Evolutionary conservation across 2,329 filamentous ascomycete species (phyloP).

Genomic region (Ascosphaera pollenicola): DNA sequence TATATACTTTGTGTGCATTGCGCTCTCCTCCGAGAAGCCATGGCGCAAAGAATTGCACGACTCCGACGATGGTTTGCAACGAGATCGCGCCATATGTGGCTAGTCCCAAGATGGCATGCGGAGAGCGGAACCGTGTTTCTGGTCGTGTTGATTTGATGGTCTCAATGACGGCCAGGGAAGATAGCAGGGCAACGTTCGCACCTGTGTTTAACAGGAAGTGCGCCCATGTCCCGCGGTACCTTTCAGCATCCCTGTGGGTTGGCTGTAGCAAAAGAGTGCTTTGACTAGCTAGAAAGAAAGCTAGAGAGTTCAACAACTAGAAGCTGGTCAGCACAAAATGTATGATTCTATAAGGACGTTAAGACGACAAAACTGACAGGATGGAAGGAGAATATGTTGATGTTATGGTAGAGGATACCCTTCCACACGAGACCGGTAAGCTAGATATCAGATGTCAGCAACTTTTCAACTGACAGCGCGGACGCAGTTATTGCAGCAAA

Average conservation of each 20-base stretch:
- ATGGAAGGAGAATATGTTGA: slow-evolving; percentile 75
- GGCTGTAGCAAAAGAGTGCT: slow-evolving; percentile 72
- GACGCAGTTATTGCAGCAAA: too few species aligned
- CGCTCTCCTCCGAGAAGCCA: slow-evolving; percentile 55
- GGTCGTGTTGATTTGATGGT: slow-evolving; percentile 60
- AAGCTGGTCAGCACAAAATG: neutral
- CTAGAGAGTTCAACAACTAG: slow-evolving; percentile 36
- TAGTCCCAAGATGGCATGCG: slow-evolving; percentile 67
- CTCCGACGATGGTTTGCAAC: slow-evolving; percentile 55
- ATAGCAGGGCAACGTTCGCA: slow-evolving; percentile 19
- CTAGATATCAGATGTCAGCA: slow-evolving; percentile 14
- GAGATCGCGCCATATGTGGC: slow-evolving; percentile 47
- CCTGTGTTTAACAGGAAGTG: slow-evolving; percentile 50
- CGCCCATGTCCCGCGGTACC: slow-evolving; percentile 35
- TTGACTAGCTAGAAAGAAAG: slow-evolving; percentile 54
- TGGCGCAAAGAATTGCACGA: slow-evolving; percentile 63
- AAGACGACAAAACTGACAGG: slow-evolving; percentile 38
- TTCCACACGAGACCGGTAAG: slow-evolving; percentile 59
- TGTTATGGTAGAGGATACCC: slow-evolving; percentile 42
- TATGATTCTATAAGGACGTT: neutral
- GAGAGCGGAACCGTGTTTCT: slow-evolving; percentile 40
- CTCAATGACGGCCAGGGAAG: slow-evolving; percentile 24
- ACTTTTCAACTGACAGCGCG: neutral
- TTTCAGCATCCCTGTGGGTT: slow-evolving; percentile 55
- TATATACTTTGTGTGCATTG: slow-evolving; percentile 65